Conservation (phyloP, 163 green algal genomes). For the Coccomyxa subellipsoidea region DNA sequence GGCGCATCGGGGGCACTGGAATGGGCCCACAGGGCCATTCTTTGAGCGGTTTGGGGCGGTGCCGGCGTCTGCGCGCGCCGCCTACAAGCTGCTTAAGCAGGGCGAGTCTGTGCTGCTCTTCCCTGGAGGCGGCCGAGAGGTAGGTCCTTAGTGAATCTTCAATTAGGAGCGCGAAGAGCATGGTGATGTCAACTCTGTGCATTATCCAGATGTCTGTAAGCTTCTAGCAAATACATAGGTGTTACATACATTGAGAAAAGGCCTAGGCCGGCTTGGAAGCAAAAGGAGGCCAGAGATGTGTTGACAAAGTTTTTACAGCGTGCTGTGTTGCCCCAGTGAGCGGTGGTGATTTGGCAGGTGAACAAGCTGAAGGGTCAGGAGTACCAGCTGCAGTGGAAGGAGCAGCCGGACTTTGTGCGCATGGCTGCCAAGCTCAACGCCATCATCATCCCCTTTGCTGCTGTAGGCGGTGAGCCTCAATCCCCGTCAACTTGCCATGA, state of each 20-base stretch:
- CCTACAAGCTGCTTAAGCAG: slow-evolving; percentile 49
- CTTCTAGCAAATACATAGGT: no score
- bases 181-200: no score
- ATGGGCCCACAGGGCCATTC: slow-evolving; percentile 47
- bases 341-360: slow-evolving; percentile 36
- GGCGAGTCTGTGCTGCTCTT: slow-evolving; percentile 65
- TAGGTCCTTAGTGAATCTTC: no score
- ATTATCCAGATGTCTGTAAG: no score
- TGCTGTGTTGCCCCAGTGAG: no score
- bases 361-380: slow-evolving; percentile 59
- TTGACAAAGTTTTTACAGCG: no score
- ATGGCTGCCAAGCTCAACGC: slow-evolving; percentile 58
- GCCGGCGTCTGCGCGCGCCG: slow-evolving; percentile 52
- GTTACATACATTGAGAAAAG: no score
- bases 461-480: slow-evolving; percentile 37
- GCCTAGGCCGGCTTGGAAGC: no score
- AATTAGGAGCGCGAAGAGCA: no score
- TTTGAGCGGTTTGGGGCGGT: slow-evolving; percentile 73
- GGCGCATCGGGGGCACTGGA: slow-evolving; percentile 62
- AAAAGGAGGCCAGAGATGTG: no score
- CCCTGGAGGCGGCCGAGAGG: slow-evolving; percentile 50
- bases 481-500: no score
- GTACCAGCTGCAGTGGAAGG: slow-evolving; percentile 65
- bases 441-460: slow-evolving; percentile 62
- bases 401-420: slow-evolving; percentile 64